phyloP scores from a whole-genome alignment of 2,329 filamentous ascomycete genomes.

The Cryoendolithus antarcticus region DNA sequence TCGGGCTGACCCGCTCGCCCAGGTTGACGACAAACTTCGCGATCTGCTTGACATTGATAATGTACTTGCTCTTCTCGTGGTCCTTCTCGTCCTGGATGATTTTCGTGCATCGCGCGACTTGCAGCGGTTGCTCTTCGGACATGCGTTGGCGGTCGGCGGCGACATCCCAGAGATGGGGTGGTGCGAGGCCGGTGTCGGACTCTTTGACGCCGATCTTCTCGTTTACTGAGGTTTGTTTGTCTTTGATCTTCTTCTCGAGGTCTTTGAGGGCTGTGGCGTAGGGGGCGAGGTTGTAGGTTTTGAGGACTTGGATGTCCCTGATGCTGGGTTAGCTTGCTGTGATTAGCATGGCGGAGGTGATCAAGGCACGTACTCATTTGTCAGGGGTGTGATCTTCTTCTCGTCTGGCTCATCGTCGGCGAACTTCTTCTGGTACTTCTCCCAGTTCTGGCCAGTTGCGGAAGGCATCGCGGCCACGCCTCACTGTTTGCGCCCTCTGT shows the following conservation, averaged over 20 bases:
- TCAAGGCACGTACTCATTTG: slow-evolving; percentile 66
- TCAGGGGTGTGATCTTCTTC: slow-evolving; percentile 97
- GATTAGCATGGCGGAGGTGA: neutral
- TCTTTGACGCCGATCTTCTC: slow-evolving; percentile 91
- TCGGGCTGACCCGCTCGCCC: slow-evolving; percentile 90
- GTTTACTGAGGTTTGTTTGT: slow-evolving; percentile 94
- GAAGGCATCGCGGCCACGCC: slow-evolving; percentile 56
- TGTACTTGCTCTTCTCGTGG: slow-evolving; percentile 97
- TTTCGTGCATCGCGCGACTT: slow-evolving; percentile 96
- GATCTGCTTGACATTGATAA: slow-evolving; percentile 99
- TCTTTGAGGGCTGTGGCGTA: slow-evolving; percentile 91
- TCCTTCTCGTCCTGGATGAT: slow-evolving; percentile 97
- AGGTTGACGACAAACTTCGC: slow-evolving; percentile 98
- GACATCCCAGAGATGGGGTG: slow-evolving; percentile 97
- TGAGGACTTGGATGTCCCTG: slow-evolving; percentile 97
- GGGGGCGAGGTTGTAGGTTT: slow-evolving; percentile 94
- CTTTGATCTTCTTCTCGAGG: slow-evolving; percentile 98
- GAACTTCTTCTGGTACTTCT: slow-evolving; percentile 97
- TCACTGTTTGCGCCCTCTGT: too few relatives aligned
- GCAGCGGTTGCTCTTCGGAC: slow-evolving; percentile 93
- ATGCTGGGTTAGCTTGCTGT: too few relatives aligned
- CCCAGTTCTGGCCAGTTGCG: slow-evolving; percentile 88
- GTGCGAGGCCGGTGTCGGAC: slow-evolving; percentile 95
- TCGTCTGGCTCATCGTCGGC: slow-evolving; percentile 94
- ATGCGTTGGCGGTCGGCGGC: slow-evolving; percentile 96